Evolutionary conservation across 2,329 filamentous ascomycete species (phyloP).

Genomic region (Sclerotinia glacialis): DNA sequence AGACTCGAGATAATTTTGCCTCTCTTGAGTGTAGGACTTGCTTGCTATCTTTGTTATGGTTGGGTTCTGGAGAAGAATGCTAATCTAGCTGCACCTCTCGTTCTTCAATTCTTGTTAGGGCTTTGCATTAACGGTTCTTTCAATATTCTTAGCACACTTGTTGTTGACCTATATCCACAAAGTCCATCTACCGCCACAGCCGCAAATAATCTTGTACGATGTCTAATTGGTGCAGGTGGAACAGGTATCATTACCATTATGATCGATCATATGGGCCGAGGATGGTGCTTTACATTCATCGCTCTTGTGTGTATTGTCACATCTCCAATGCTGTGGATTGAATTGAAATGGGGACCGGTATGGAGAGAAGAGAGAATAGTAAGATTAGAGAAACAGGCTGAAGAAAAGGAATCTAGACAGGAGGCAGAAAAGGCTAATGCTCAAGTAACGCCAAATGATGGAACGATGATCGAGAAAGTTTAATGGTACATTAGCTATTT

Average conservation of each 20-base stretch:
- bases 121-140: slow-evolving; percentile 60
- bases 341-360: slow-evolving; percentile 48
- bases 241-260: slow-evolving; percentile 60
- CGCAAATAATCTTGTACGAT: slow-evolving; percentile 63
- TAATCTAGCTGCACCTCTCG: slow-evolving; percentile 53
- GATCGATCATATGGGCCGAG: slow-evolving; percentile 55
- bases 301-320: slow-evolving; percentile 49
- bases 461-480: slow-evolving; percentile 5
- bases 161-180: slow-evolving; percentile 61
- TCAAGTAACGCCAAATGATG: slow-evolving; percentile 11
- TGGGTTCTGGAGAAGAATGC: slow-evolving; percentile 54
- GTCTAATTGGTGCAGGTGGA: slow-evolving; percentile 56
- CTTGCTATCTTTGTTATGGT: slow-evolving; percentile 54
- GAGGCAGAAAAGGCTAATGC: slow-evolving; percentile 12
- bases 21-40: slow-evolving; percentile 53
- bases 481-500: not conserved
- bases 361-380: slow-evolving; percentile 53
- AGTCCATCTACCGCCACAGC: slow-evolving; percentile 61
- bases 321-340: slow-evolving; percentile 49
- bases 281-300: slow-evolving; percentile 62
- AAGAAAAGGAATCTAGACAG: slow-evolving; percentile 32
- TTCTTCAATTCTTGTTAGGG: slow-evolving; percentile 56
- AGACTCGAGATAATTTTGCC: slow-evolving; percentile 55
- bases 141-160: slow-evolving; percentile 59
- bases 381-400: slow-evolving; percentile 41